Base-by-base conservation (phyloP, 345 rosid genomes). In the Rubroshorea leprosula region DNA sequence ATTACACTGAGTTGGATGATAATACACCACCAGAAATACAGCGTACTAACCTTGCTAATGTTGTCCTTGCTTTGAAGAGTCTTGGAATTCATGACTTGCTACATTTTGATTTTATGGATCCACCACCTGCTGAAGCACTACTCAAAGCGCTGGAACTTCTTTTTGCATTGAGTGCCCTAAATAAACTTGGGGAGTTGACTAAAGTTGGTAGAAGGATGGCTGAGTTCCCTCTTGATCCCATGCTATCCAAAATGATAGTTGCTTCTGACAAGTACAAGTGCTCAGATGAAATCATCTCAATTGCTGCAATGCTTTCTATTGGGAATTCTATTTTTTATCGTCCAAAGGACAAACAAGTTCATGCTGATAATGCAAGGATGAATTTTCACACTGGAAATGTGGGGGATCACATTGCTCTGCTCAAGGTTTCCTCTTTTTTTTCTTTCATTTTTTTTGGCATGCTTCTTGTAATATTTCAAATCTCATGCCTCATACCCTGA, bases 341-440 rank as follows among this genome's bases (percentile, higher is more conserved):
- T 51, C 97, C 97, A 1, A 93, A 89, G 73, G 99, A 89, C 69
- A 93, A 93, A 69, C 97, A 93, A 73, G 97, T 89, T 66, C 97
- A 93, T 56, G 99, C 97, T 6, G 97, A 93, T 71, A 89, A 85
- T 74, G 99, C 97, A 24, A 78, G 97, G 61, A 49, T 92, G 89
- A 92, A 92, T 74, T 92, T 92, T 68, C 89, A 92, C 73, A 74
- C 83, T 0, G 96, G 97, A 61, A 89, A 86, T 71, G 91, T 92
- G 6, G 97, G 98, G 49, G 98, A 86, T 73, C 98, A 89, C 66
- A 70, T 92, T 53, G 96, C 98, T 55, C 72, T 89, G 75, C 82
- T 92, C 45, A 89, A 90, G 95, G 98, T 89, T 81, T 55, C 14
- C 44, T 16, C 58, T 6, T 15, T 17, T 54, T 19, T 18, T 49